Percentiles rank a stretch among this genome's conserved stretches.
phyloP scores from a whole-genome alignment of 2,329 filamentous ascomycete species.

The Moelleriella libera region DNA sequence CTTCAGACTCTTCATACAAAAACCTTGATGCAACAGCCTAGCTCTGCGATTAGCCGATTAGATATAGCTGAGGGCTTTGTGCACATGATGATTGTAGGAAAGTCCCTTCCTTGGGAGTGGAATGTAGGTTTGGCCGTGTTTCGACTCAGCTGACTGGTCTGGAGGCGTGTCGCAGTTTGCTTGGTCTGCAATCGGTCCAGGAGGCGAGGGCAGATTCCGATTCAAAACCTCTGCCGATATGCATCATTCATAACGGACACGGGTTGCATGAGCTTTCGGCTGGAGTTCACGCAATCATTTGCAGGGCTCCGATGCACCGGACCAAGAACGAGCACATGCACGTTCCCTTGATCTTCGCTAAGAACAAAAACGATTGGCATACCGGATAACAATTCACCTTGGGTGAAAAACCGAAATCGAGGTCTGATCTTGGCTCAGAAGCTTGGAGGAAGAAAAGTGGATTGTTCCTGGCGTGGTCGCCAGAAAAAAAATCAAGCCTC shows the following conservation, averaged over 20 bases:
- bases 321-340: slow-evolving; percentile 13
- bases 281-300: slow-evolving; percentile 8
- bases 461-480: background rate
- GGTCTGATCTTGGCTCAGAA: slow-evolving; percentile 2
- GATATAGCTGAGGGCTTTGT: no score
- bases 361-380: slow-evolving; percentile 11
- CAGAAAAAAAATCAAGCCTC: no score
- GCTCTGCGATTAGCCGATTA: no score
- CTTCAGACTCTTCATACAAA: no score
- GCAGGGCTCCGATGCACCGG: slow-evolving; percentile 7
- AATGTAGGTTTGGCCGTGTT: slow-evolving; percentile 6
- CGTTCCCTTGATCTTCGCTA: slow-evolving; percentile 8
- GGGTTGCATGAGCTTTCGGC: slow-evolving; percentile 11
- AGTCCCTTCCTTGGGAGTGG: slow-evolving; percentile 14
- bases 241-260: slow-evolving; percentile 12
- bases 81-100: no score
- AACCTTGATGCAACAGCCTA: no score
- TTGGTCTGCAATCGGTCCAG: slow-evolving; percentile 4
- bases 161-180: slow-evolving; percentile 6
- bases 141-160: background rate
- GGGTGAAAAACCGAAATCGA: slow-evolving; percentile 2
- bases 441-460: background rate
- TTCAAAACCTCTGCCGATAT: slow-evolving; percentile 9
- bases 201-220: slow-evolving; percentile 10
- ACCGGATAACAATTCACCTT: slow-evolving; percentile 2